phyloP scores from a whole-genome alignment of 176 grass and related monocot species.

The Eragrostis nindensis region DNA sequence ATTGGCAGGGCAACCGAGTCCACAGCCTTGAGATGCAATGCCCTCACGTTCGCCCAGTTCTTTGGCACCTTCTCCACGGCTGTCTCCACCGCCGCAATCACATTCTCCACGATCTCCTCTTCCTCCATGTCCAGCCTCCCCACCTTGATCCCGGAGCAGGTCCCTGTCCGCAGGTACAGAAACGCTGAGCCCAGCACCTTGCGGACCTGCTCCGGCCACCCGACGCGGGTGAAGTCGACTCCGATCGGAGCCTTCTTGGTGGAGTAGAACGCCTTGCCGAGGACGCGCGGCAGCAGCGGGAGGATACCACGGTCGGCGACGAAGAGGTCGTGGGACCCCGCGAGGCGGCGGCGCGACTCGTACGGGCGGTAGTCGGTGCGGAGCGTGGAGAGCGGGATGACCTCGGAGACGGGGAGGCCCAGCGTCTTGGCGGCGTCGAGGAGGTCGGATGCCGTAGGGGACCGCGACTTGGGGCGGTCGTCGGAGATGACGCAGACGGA shows the following conservation, averaged over 20 bases:
- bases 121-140: constrained; percentile 84
- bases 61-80: constrained; percentile 70
- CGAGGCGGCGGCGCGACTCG: constrained; percentile 78
- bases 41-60: constrained; percentile 79
- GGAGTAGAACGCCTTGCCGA: constrained; percentile 81
- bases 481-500: constrained; percentile 70
- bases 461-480: constrained; percentile 54
- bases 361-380: constrained; percentile 73
- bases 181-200: constrained; percentile 66
- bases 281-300: constrained; percentile 75
- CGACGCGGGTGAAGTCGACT: constrained; percentile 60
- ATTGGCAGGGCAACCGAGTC: constrained; percentile 73
- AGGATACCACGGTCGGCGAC: constrained; percentile 81
- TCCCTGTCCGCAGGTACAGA: constrained; percentile 64
- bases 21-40: constrained; percentile 67
- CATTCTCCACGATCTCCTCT: constrained; percentile 65
- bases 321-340: constrained; percentile 80
- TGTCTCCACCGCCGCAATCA: constrained; percentile 47
- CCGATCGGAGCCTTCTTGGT: constrained; percentile 72
- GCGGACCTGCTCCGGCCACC: constrained; percentile 77
- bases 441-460: constrained; percentile 35
- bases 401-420: constrained; percentile 58
- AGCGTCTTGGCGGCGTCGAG: constrained; percentile 57
- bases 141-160: constrained; percentile 66
- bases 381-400: constrained; percentile 66